phyloP scores from a whole-genome alignment of 2,329 filamentous ascomycete species.

The Epichloe sp. region DNA sequence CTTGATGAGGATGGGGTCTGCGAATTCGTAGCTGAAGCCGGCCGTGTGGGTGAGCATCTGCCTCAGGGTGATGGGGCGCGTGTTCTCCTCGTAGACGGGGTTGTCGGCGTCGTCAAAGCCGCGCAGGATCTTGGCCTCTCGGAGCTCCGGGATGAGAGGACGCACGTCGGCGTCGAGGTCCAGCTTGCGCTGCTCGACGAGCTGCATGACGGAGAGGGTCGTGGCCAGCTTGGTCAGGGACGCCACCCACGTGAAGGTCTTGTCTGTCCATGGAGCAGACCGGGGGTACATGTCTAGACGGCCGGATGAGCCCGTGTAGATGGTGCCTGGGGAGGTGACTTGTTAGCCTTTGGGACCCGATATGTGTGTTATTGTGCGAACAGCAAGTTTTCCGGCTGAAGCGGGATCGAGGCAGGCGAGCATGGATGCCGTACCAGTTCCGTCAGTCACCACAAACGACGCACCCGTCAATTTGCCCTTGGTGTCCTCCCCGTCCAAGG shows the following conservation, averaged over 20 bases:
- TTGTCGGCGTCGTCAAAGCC: constrained; percentile 22
- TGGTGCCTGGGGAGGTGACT: constrained; percentile 11
- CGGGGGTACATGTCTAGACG: constrained; percentile 17
- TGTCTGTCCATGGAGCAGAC: constrained; percentile 17
- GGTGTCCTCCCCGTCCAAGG: constrained; percentile 16
- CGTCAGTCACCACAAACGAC: constrained; percentile 21
- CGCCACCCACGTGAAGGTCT: constrained; percentile 25
- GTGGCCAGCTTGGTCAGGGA: constrained; percentile 33
- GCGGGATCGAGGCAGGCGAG: not conserved
- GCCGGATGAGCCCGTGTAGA: constrained; percentile 25
- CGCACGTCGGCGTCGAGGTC: constrained; percentile 25
- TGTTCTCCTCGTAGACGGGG: constrained; percentile 25
- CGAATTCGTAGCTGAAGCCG: constrained; percentile 31
- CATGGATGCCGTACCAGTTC: constrained; percentile 14
- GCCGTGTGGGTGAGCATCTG: constrained; percentile 36
- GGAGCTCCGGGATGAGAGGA: constrained; percentile 21
- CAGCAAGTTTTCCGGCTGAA: too few species aligned
- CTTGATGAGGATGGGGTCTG: constrained; percentile 23
- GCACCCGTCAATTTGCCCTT: constrained; percentile 23
- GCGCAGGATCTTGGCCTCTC: constrained; percentile 20
- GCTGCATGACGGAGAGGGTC: constrained; percentile 23
- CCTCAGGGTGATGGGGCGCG: constrained; percentile 25
- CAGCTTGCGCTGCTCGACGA: constrained; percentile 23
- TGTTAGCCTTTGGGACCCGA: too few species aligned
- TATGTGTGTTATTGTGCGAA: not conserved